phyloP scores from a whole-genome alignment of 164 flowering plant genomes.

The Nelumbo lutea region DNA sequence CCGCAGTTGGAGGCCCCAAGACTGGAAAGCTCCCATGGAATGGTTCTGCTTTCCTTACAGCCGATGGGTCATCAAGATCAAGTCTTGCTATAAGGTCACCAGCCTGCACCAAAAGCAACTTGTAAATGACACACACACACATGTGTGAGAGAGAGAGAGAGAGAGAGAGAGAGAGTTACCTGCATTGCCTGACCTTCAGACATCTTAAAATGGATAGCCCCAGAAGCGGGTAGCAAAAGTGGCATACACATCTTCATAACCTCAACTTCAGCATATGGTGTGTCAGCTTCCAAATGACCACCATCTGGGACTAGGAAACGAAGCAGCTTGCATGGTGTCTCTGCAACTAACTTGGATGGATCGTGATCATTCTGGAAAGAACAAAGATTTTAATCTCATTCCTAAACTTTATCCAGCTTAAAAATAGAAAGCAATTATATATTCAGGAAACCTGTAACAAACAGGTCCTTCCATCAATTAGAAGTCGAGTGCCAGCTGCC shows the following conservation, averaged over 20 bases:
- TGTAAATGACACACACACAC: background rate
- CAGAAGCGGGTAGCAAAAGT: constrained; percentile 96
- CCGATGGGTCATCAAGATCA: constrained; percentile 97
- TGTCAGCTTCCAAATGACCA: constrained; percentile 87
- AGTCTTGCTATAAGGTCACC: constrained; percentile 95
- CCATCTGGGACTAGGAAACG: constrained; percentile 78
- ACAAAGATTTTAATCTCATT: constrained; percentile 10
- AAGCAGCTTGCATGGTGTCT: constrained; percentile 98
- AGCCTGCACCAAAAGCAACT: constrained; percentile 41
- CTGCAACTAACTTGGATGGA: constrained; percentile 97
- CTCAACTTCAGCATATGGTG: constrained; percentile 98
- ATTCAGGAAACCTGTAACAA: constrained; percentile 68
- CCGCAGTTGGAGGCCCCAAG: constrained; percentile 90
- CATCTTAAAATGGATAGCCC: constrained; percentile 71
- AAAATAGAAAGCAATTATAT: background rate
- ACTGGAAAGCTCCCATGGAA: constrained; percentile 88
- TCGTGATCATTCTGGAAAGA: constrained; percentile 91
- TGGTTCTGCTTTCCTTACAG: constrained; percentile 98
- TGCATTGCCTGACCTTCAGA: constrained; percentile 99
- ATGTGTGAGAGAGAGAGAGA: background rate
- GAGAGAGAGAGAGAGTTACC: constrained; percentile 37
- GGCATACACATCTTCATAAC: constrained; percentile 99
- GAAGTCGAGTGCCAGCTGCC: constrained; percentile 99
- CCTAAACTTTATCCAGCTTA: constrained; percentile 3
- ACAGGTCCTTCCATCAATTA: constrained; percentile 99